Base-by-base conservation (phyloP, 495 filamentous ascomycete genomes). In the Aspergillus haitiensis region DNA sequence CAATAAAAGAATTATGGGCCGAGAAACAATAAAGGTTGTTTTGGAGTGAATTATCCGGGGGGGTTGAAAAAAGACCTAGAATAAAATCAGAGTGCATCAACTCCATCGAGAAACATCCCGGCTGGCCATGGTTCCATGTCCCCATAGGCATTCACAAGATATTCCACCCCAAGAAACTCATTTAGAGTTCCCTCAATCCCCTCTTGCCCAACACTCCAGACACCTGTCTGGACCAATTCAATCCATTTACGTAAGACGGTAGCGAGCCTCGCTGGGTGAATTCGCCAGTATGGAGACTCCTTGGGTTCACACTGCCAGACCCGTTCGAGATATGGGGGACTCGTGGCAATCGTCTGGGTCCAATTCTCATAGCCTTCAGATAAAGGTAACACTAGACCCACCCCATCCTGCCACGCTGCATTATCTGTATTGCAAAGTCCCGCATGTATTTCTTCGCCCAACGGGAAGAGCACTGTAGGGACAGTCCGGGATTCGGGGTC, bases 371-470 rank as follows among this genome's bases (percentile, higher is more conserved):
- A 50, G 47, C 6, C 21, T 11, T 31, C 47, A 6, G n/a, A 31
- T 21, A 21, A 27, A 5, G 47, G 47, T 31, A 50, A 11, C 7
- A 50, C 12, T 5, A 50, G 31, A 6, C 47, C 47, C 47, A 50
- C 47, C 5, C 47, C 47, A 50, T 50, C 47, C 12, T 50, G 47
- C 47, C 47, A 50, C 7, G 47, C 21, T 21, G 7, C 31, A 7
- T 18, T 3, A 31, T 31, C 12, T 27, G n/a, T 21, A 50, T 15
- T 50, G 18, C 16, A 50, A 11, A 50, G 47, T 12, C 47, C 47
- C 12, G 47, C 47, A 5, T 27, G 13, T 18, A 50, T 18, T 27
- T 21, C 12, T 11, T 50, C 47, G 42, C 42, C 47, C 11, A 50
- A 21, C 21, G 47, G 47, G 12, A 50, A 50, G 21, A 50, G 2